Evolutionary conservation across 1,139 yeast genomes (phyloP).

Genomic region (Magnusiomyces magnusii): DNA sequence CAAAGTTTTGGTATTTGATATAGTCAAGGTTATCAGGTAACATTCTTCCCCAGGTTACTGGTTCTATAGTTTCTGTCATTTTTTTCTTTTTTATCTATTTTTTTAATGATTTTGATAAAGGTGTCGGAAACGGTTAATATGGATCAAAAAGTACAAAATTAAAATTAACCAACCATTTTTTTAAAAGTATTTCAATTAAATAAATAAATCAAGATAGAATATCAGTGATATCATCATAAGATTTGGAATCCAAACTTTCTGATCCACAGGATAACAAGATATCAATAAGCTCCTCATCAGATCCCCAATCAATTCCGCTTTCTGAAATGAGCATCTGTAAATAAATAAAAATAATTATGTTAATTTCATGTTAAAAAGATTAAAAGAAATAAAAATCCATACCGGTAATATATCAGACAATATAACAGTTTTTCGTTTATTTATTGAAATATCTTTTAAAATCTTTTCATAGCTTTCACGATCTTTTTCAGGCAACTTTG

Average conservation of each 20-base stretch:
- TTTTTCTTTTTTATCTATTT: not conserved
- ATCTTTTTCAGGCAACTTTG: not conserved
- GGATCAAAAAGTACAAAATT: too few species aligned
- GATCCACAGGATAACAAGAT: constrained; percentile 12
- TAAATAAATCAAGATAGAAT: not conserved
- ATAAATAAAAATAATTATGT: not conserved
- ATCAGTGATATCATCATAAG: not conserved
- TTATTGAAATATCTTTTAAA: constrained; percentile 4
- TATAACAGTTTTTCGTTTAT: constrained; percentile 4
- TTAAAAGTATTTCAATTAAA: too few species aligned
- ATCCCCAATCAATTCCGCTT: constrained; percentile 14
- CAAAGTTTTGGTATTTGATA: not conserved
- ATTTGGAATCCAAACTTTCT: constrained; percentile 7
- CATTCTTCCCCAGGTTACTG: not conserved
- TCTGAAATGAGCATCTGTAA: constrained; percentile 14
- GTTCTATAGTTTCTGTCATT: not conserved
- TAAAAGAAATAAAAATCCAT: not conserved
- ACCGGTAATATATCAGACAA: constrained; percentile 10
- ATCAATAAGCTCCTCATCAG: constrained; percentile 9
- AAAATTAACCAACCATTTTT: too few species aligned
- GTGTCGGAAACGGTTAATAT: too few species aligned
- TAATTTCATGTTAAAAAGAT: not conserved
- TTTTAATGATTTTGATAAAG: too few species aligned
- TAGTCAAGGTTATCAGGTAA: not conserved
- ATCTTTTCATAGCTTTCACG: not conserved